Evolutionary conservation across 768 basidiomycete genomes (phyloP).

Genomic region (Erythrobasidium yunnanense): DNA sequence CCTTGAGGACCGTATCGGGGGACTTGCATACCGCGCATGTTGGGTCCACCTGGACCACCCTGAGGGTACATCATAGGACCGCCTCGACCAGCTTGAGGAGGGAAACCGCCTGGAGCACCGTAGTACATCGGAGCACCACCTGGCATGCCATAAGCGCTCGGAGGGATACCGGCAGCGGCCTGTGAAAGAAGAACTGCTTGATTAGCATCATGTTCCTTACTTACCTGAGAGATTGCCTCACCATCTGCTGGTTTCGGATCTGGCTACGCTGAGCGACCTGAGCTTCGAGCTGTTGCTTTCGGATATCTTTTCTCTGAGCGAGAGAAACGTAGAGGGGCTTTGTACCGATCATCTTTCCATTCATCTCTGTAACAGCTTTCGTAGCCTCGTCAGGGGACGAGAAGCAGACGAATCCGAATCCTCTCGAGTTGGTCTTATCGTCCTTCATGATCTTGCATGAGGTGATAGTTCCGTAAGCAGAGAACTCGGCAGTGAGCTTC

Average conservation of each 20-base stretch:
- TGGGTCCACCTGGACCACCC: conserved; percentile 17
- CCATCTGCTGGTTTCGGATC: conserved; percentile 86
- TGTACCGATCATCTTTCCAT: conserved; percentile 91
- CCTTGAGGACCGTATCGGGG: conserved; percentile 66
- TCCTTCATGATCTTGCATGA: conserved; percentile 99
- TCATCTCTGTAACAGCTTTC: conserved; percentile 99
- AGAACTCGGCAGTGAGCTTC: conserved; percentile 88
- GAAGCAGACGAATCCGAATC: conserved; percentile 99
- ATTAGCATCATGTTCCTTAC: neutral
- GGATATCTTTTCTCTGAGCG: conserved; percentile 94
- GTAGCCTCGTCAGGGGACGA: conserved; percentile 96
- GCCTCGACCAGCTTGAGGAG: conserved; percentile 62
- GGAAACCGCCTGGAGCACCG: conserved; percentile 64
- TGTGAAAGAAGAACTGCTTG: conserved; percentile 1
- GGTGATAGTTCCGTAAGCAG: conserved; percentile 91
- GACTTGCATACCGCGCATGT: conserved; percentile 74
- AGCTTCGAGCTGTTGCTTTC: conserved; percentile 94
- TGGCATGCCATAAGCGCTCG: conserved; percentile 62
- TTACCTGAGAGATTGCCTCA: conserved; percentile 4
- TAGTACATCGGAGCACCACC: conserved; percentile 60
- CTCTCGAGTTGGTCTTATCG: conserved; percentile 82
- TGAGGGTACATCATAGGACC: conserved; percentile 57
- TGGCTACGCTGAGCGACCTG: conserved; percentile 92
- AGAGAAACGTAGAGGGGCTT: conserved; percentile 98
- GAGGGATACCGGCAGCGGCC: conserved; percentile 70